Base-by-base conservation (phyloP, 2,329 filamentous ascomycete genomes). In the Cercospora sojina region DNA sequence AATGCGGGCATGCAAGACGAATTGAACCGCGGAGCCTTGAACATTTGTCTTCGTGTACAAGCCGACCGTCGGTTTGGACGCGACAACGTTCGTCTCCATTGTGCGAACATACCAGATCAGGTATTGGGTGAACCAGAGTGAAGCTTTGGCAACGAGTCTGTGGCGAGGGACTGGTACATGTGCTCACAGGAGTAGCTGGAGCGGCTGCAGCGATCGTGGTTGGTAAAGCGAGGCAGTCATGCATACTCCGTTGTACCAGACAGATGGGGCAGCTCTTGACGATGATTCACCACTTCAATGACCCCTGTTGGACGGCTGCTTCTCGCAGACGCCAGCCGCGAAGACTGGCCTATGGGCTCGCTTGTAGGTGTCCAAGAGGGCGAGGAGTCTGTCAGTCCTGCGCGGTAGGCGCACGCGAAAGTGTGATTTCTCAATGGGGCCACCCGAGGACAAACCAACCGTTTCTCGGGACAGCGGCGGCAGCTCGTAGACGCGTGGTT, bases 11-110 rank as follows among this genome's bases (percentile, higher is more conserved):
- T 93, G 91, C 13, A 97, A 81, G 51, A 97, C 90, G 82, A 86
- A 90, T 74, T 90, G 89, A 64, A 90, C 85, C 38, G 90, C 82
- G 1, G 93, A 91, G 69, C 91, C 96, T 62, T 88, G 86, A 59
- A 94, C 82, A 31, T 96, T 77, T 0, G 93, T 97, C 74, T 86
- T 88, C 0, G 92, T 92, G 55, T 98, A 83, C 32, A 98, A 75
- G 3, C 92, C 95, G 67, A 89, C 85, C 9, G 25, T 31, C 20
- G n/a, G 25, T 20, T 29, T 31, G 55, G 20, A 16, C 43, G 41
- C 43, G 59, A 47, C n/a, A 51, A 49, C 9, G 43, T 49, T 49
- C 10, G 20, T 23, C 10, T 49, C 64, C 66, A 68, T 68, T n/a
- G 51, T 56, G 63, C 25, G 32, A 55, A 41, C 62, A 64, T 64